Evolutionary conservation across 805 yeast species (phyloP).

Genomic region (Candida khao-thaluensis): DNA sequence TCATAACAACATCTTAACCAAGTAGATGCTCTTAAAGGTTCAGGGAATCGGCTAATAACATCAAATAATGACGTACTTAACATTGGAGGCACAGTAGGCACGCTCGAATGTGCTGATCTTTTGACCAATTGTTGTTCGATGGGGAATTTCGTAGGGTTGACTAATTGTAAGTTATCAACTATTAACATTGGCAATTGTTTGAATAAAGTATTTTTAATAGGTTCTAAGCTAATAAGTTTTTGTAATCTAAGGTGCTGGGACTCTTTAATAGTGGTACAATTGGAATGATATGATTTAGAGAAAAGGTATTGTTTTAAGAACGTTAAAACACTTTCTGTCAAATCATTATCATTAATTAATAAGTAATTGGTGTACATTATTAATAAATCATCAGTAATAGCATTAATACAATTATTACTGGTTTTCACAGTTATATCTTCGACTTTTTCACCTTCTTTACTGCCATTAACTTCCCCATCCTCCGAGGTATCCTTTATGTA

Average conservation of each 20-base stretch:
- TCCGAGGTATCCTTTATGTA: slow-evolving; percentile 46
- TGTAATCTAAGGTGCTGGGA: slow-evolving; percentile 38
- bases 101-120: slow-evolving; percentile 46
- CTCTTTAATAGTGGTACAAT: slow-evolving; percentile 27
- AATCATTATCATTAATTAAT: slow-evolving; percentile 67
- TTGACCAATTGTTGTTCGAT: slow-evolving; percentile 42
- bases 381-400: slow-evolving; percentile 39
- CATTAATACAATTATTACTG: slow-evolving; percentile 40
- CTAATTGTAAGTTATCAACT: slow-evolving; percentile 30
- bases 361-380: slow-evolving; percentile 58
- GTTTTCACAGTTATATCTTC: slow-evolving; percentile 14
- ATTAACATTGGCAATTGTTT: slow-evolving; percentile 62
- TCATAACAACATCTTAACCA: slow-evolving; percentile 94
- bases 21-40: slow-evolving; percentile 87
- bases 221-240: slow-evolving; percentile 53
- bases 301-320: slow-evolving; percentile 77
- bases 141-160: slow-evolving; percentile 29
- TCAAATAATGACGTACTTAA: slow-evolving; percentile 54
- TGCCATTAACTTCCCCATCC: slow-evolving; percentile 12
- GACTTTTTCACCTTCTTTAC: slow-evolving; percentile 12
- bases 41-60: slow-evolving; percentile 65
- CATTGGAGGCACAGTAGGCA: slow-evolving; percentile 65
- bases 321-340: slow-evolving; percentile 71
- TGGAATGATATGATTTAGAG: slow-evolving; percentile 50
- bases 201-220: slow-evolving; percentile 49